phyloP scores from a whole-genome alignment of 208 protist species.

The Trypanosoma scelopori region DNA sequence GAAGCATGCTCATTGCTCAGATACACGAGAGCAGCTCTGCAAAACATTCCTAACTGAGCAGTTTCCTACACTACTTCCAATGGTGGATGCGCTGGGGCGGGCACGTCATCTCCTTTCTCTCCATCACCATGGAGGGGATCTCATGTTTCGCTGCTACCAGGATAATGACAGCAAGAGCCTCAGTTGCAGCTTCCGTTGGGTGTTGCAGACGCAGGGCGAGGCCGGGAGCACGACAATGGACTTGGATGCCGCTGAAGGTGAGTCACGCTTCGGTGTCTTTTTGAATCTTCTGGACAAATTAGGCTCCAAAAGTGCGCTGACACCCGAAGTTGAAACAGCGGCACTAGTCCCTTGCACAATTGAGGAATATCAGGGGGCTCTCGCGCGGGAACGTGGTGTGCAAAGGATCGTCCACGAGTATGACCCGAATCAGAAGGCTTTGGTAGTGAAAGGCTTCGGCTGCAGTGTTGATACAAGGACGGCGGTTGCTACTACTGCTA shows the following conservation, averaged over 20 bases:
- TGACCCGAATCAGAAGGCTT: background rate
- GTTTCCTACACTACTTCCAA: conserved; percentile 21
- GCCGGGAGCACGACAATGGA: background rate
- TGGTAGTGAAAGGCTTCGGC: conserved; percentile 17
- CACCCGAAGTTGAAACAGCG: background rate
- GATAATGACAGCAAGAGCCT: background rate
- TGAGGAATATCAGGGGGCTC: conserved; percentile 20
- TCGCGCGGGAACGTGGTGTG: conserved; percentile 14
- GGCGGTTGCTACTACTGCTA: background rate
- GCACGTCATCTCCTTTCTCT: conserved; percentile 5
- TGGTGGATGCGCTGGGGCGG: conserved; percentile 3
- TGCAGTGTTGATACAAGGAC: background rate
- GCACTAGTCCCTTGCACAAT: conserved; percentile 3
- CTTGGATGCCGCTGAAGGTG: conserved; percentile 9
- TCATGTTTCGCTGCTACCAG: conserved; percentile 12
- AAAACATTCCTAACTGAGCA: conserved; percentile 16
- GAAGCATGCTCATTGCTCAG: background rate
- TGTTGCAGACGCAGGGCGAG: conserved; percentile 1
- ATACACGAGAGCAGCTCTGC: conserved; percentile 11
- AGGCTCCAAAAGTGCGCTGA: background rate
- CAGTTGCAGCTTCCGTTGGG: conserved; percentile 16
- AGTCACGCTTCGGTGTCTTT: conserved; percentile 12
- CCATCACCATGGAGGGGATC: background rate
- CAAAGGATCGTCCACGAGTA: conserved; percentile 22
- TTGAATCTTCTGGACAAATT: conserved; percentile 8